Conservation (phyloP, 129 eudicot genomes). For the Centaurea solstitialis region DNA sequence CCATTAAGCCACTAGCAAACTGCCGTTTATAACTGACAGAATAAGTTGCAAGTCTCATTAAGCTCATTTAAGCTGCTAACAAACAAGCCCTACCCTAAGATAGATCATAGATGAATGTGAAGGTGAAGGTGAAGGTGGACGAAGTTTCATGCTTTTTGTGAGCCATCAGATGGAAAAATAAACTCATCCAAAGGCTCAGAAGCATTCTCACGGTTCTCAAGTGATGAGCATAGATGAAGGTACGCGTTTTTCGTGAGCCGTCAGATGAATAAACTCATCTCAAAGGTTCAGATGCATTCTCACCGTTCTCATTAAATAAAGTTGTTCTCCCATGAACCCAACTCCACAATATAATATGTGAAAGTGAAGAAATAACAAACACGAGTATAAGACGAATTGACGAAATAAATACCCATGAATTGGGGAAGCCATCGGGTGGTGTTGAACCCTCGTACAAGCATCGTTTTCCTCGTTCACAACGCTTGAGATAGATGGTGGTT, state of each 20-base stretch:
- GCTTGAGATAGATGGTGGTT: slow-evolving; percentile 83
- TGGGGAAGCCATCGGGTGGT: slow-evolving; percentile 93
- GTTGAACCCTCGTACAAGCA: slow-evolving; percentile 97
- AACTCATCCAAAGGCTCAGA: neutral
- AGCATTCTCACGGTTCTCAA: neutral
- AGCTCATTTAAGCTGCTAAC: no score
- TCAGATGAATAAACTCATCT: no score
- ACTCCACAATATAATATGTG: neutral
- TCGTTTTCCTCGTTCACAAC: slow-evolving; percentile 90
- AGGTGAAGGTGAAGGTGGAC: neutral
- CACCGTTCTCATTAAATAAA: neutral
- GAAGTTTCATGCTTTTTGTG: neutral
- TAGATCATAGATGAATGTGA: neutral
- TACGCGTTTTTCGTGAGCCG: no score
- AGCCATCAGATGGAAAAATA: neutral
- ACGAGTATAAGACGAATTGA: neutral
- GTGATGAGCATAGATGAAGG: no score
- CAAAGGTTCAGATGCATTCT: no score
- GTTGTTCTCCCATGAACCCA: neutral
- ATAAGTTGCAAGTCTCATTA: no score
- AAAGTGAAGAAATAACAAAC: slow-evolving; percentile 1
- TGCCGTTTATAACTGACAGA: no score
- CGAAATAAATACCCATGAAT: slow-evolving; percentile 66
- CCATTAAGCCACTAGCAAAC: no score
- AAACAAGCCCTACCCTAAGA: no score